A percentile compares a stretch with the other conserved stretches of the same genome.
Conservation (phyloP, 208 protist species). For the Trichomonas gallinae region DNA sequence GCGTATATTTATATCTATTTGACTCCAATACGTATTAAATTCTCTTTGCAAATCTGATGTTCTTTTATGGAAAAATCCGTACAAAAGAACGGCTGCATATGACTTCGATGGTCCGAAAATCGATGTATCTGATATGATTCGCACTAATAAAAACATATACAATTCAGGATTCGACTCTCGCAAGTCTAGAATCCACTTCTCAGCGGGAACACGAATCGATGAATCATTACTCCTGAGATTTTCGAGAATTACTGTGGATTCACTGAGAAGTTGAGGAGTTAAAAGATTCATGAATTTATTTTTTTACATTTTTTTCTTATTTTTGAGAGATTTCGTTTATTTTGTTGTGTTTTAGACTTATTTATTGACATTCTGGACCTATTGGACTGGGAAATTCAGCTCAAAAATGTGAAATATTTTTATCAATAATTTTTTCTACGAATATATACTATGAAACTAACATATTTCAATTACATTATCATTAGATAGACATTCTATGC, state of each 20-base stretch:
- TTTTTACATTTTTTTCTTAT: too few species aligned
- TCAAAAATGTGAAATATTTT: too few species aligned
- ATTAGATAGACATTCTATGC: too few species aligned
- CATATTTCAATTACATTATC: too few species aligned
- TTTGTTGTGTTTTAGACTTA: too few species aligned
- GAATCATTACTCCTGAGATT: neutral
- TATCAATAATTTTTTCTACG: too few species aligned
- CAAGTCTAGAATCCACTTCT: neutral
- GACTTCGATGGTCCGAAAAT: neutral
- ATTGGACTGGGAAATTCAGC: too few species aligned
- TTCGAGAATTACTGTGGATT: neutral
- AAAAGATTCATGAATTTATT: too few species aligned
- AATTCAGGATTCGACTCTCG: neutral
- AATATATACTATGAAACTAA: too few species aligned
- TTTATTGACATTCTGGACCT: too few species aligned
- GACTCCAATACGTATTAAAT: neutral
- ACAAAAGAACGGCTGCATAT: neutral
- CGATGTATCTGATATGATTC: neutral
- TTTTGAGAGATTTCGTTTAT: too few species aligned
- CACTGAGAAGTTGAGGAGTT: neutral
- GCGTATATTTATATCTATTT: neutral
- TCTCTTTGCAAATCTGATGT: neutral
- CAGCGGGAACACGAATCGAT: neutral
- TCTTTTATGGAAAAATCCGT: neutral
- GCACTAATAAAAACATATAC: neutral